phyloP scores from a whole-genome alignment of 1,139 yeast species.

The Hyphopichia pseudoburtonii region DNA sequence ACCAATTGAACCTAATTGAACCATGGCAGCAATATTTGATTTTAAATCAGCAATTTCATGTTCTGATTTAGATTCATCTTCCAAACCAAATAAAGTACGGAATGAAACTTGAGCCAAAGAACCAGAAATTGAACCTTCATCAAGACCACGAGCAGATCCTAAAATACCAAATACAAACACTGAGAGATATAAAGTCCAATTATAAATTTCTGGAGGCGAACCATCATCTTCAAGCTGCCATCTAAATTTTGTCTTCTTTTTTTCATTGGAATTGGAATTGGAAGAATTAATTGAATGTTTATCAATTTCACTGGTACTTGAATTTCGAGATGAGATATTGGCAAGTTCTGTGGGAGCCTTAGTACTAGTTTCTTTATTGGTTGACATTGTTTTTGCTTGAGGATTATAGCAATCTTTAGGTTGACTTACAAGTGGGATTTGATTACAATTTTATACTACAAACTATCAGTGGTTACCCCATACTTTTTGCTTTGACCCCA shows the following conservation, averaged over 20 bases:
- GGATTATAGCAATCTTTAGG: too few relatives aligned
- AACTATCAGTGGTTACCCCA: too few relatives aligned
- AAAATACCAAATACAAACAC: conserved; percentile 55
- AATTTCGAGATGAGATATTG: too few relatives aligned
- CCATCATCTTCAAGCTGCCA: conserved; percentile 28
- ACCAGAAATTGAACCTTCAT: conserved; percentile 55
- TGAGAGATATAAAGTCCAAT: conserved; percentile 44
- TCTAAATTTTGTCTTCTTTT: conserved; percentile 12
- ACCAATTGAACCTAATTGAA: conserved; percentile 58
- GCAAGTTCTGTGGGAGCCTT: too few relatives aligned
- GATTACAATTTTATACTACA: too few relatives aligned
- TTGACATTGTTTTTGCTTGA: too few relatives aligned
- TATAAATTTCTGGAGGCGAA: conserved; percentile 52
- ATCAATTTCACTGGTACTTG: too few relatives aligned
- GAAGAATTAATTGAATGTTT: background rate
- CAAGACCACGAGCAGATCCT: conserved; percentile 62
- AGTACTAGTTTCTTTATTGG: too few relatives aligned
- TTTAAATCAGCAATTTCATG: conserved; percentile 44
- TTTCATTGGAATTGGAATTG: background rate
- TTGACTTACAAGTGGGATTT: too few relatives aligned
- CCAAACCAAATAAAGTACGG: conserved; percentile 43
- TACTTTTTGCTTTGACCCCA: too few relatives aligned
- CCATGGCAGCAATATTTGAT: conserved; percentile 62
- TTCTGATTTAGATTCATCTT: conserved; percentile 35
- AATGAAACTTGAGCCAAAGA: conserved; percentile 46